phyloP scores from a whole-genome alignment of 805 yeast species.

The Candida michaelii region DNA sequence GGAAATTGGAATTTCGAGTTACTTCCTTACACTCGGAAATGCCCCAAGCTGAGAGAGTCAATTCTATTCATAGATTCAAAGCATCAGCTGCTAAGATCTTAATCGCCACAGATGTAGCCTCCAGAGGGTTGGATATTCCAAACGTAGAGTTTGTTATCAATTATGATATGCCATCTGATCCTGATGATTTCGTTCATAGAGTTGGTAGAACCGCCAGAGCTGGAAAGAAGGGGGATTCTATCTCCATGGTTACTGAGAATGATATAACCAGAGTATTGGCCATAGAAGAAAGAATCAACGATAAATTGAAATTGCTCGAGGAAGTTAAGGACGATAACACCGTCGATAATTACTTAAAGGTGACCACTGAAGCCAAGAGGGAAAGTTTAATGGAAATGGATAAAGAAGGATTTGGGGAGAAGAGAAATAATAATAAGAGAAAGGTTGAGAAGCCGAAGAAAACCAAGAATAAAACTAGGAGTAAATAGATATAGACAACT shows the following conservation, averaged over 20 bases:
- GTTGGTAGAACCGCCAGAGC: constrained; percentile 99
- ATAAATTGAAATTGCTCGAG: constrained; percentile 75
- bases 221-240: constrained; percentile 81
- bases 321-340: constrained; percentile 73
- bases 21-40: constrained; percentile 92
- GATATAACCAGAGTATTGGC: constrained; percentile 80
- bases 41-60: constrained; percentile 90
- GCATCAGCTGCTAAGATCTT: constrained; percentile 93
- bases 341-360: constrained; percentile 67
- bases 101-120: constrained; percentile 95
- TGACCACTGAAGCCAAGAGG: constrained; percentile 78
- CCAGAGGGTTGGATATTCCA: constrained; percentile 97
- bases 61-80: constrained; percentile 86
- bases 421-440: constrained; percentile 49
- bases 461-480: no score
- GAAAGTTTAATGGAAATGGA: constrained; percentile 95
- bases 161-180: constrained; percentile 92
- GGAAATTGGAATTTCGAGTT: constrained; percentile 72
- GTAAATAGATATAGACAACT: no score
- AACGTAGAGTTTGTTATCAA: constrained; percentile 86
- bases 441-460: constrained; percentile 20
- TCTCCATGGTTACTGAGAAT: constrained; percentile 80
- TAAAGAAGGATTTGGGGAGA: constrained; percentile 82
- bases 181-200: constrained; percentile 94
- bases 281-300: constrained; percentile 80